Percentiles rank a stretch among this genome's conserved stretches.
Evolutionary conservation across 2,329 filamentous ascomycete species (phyloP).

Genomic region (Sarocladium oryzae): DNA sequence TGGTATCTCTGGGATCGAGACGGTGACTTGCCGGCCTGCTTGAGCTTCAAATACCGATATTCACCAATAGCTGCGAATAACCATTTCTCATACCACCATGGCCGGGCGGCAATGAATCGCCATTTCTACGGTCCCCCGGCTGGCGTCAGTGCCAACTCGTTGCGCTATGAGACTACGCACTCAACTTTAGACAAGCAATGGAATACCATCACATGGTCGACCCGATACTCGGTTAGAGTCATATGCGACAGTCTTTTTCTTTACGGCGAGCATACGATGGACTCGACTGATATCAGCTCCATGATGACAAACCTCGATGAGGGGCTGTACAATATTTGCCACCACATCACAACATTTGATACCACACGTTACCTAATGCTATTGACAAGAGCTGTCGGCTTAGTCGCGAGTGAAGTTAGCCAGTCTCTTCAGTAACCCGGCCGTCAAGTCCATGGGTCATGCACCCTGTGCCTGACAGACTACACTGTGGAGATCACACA

Average conservation of each 20-base stretch:
- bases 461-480: slow-evolving; percentile 4
- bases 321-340: background rate
- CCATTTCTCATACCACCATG: slow-evolving; percentile 3
- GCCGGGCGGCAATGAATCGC: slow-evolving; percentile 2
- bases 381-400: background rate
- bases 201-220: background rate
- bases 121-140: slow-evolving; percentile 2
- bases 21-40: background rate
- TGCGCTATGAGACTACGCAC: slow-evolving; percentile 1
- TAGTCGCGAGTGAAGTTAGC: slow-evolving; percentile 1
- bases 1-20: background rate
- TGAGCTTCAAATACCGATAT: background rate
- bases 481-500: slow-evolving; percentile 5
- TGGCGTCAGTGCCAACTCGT: background rate
- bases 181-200: background rate
- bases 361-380: background rate
- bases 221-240: slow-evolving; percentile 1
- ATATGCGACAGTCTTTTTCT: slow-evolving; percentile 4
- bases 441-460: slow-evolving; percentile 3
- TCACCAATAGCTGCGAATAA: slow-evolving; percentile 1
- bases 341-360: background rate
- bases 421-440: slow-evolving; percentile 1
- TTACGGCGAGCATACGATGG: slow-evolving; percentile 4
- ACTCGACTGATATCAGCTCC: slow-evolving; percentile 5
- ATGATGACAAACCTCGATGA: slow-evolving; percentile 4